Base-by-base conservation (phyloP, 2,329 filamentous ascomycete genomes). In the Lecanicillium sp. region DNA sequence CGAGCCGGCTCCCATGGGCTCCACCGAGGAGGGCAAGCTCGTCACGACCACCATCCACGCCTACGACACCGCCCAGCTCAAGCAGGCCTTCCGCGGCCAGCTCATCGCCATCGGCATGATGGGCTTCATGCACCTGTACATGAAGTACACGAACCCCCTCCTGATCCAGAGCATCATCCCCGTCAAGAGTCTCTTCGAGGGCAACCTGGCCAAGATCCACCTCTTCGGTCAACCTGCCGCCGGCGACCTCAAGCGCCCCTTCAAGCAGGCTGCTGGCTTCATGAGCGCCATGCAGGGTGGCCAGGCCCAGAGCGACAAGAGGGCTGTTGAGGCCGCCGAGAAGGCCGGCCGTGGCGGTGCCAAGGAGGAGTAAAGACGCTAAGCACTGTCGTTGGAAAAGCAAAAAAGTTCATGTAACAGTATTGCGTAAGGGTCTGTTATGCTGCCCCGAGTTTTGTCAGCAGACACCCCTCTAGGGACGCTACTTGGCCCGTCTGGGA, bases 91-190 rank as follows among this genome's bases (percentile, higher is more conserved):
- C 76, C 92, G 92, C 65, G 77, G 82, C 48, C 90, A 97, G 71
- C 69, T 94, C 56, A 97, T 95, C 86, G 92, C 92, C 44, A 74
- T 98, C 43, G 89, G 77, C 63, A 98, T 98, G 89, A 97, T 98
- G 90, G 80, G 67, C 46, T 86, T 96, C 58, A 97, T 98, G 90
- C 92, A 98, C 71, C 51, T 98, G 46, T 98, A 97, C 81, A 85
- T 98, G 76, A 89, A 96, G 66, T 98, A 97, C 82, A 97, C 89
- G 71, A 98, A 97, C 80, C 92, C 92, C 30, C 85, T 98, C 37
- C 73, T 96, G 57, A 95, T 98, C 71, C 92, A 98, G 79, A 94
- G 85, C 63, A 95, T 98, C 70, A 92, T 98, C 59, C 92, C 92
- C 25, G 74, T 97, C 65, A 98, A 98, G 82, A 77, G 84, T 60